Evolutionary conservation across 148 eudicot genomes (phyloP).

Genomic region (Chenopodium formosanum): DNA sequence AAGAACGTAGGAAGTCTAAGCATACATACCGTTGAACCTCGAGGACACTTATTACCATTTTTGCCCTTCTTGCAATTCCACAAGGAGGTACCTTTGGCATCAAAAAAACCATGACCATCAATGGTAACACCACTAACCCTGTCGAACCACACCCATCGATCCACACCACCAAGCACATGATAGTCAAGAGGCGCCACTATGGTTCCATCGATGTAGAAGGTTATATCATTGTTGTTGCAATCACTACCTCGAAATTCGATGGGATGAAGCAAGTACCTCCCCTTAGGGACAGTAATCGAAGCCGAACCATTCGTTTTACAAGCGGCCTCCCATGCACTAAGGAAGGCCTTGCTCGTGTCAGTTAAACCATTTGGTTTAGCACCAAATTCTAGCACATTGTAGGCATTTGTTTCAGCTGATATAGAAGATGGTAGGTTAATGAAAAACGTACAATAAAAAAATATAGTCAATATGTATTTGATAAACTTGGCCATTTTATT

Average conservation of each 20-base stretch:
- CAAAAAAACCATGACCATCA: conserved; percentile 37
- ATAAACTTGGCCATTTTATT: conserved; percentile 7
- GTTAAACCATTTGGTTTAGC: conserved; percentile 45
- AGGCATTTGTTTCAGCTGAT: conserved; percentile 8
- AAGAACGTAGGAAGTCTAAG: background rate
- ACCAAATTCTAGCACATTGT: conserved; percentile 41
- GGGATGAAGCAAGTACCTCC: conserved; percentile 41
- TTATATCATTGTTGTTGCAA: conserved; percentile 31
- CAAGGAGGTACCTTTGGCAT: conserved; percentile 44
- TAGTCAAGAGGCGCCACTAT: conserved; percentile 49
- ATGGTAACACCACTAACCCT: conserved; percentile 33
- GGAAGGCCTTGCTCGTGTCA: conserved; percentile 44
- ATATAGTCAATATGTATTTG: background rate
- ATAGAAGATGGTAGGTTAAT: background rate
- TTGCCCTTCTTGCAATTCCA: conserved; percentile 49
- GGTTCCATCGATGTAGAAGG: conserved; percentile 41
- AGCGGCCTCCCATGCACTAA: conserved; percentile 51
- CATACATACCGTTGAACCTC: conserved; percentile 47
- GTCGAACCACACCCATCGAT: conserved; percentile 43
- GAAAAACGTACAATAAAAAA: background rate
- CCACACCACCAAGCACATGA: conserved; percentile 22
- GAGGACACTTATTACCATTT: conserved; percentile 33
- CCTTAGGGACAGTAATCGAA: conserved; percentile 46
- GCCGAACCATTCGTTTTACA: conserved; percentile 34
- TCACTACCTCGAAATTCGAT: conserved; percentile 28